Evolutionary conservation across 805 yeast genomes (phyloP).

Genomic region (Scheffersomyces stipitis): DNA sequence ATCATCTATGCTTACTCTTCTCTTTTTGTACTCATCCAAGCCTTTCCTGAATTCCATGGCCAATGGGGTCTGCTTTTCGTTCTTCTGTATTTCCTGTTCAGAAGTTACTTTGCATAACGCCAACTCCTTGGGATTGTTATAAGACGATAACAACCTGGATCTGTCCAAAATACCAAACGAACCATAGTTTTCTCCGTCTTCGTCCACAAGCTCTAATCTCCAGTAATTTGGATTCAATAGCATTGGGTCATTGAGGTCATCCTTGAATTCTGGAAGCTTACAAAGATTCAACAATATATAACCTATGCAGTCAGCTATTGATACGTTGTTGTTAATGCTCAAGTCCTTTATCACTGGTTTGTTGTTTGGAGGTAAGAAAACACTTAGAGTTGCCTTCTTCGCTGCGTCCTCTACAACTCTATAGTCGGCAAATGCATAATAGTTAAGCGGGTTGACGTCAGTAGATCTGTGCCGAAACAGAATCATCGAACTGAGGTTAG

Average conservation of each 20-base stretch:
- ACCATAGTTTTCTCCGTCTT: slow-evolving; percentile 90
- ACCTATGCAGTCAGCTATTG: slow-evolving; percentile 43
- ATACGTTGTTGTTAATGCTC: slow-evolving; percentile 23
- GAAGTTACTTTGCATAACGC: slow-evolving; percentile 65
- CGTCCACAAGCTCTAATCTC: slow-evolving; percentile 83
- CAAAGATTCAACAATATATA: slow-evolving; percentile 31
- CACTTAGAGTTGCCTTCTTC: slow-evolving; percentile 15
- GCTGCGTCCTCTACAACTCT: slow-evolving; percentile 11
- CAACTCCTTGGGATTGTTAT: slow-evolving; percentile 75
- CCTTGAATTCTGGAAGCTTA: slow-evolving; percentile 18
- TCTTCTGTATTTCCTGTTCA: slow-evolving; percentile 41
- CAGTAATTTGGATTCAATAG: slow-evolving; percentile 62
- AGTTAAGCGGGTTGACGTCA: slow-evolving; percentile 44
- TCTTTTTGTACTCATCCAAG: slow-evolving; percentile 16
- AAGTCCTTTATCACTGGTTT: slow-evolving; percentile 24
- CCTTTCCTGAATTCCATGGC: slow-evolving; percentile 41
- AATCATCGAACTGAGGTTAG: slow-evolving; percentile 46
- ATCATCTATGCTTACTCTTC: slow-evolving; percentile 10
- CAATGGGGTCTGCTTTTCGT: slow-evolving; percentile 56
- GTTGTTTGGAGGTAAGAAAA: slow-evolving; percentile 36
- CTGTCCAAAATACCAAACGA: slow-evolving; percentile 87
- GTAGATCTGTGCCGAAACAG: slow-evolving; percentile 33
- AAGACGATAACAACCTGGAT: slow-evolving; percentile 60
- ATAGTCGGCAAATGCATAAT: slow-evolving; percentile 39
- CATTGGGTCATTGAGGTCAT: slow-evolving; percentile 11